Evolutionary conservation across 257 asterid species (phyloP), one percentile per base, ranked within the genome.

Genomic region (Voacanga thouarsii): DNA sequence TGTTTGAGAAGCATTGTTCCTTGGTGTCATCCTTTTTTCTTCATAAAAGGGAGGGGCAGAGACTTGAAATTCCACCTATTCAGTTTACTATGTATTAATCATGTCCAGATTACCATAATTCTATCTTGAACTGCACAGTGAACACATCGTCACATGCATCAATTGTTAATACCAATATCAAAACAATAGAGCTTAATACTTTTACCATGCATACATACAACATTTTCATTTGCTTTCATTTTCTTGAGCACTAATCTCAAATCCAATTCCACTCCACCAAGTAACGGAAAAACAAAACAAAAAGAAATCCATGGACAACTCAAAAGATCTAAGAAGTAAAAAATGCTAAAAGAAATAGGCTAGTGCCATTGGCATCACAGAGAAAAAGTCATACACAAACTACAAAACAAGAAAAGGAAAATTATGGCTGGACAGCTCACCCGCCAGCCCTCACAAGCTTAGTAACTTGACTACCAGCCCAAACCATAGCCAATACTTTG

Each of bases 401-500:
- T 28, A 39, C 41, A 66, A 6, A 66, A 66, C 6, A 19, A 39
- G 49, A 76, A 69, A 57, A 19, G 12, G 15, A 76, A 69, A 56
- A 53, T 53, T 56, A 50, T 41, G 74, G 43, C 71, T 47, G 41
- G 80, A 74, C 68, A 73, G 82, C 94, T 88, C 85, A 94, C 97
- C 99, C 97, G 80, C 92, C 99, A 79, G 99, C 99, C 85, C 97
- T 82, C n/a, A 85, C 53, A 78, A 92, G 87, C 87, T 94, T 94
- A 18, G 99, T 94, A 68, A 92, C 97, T 88, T 94, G 99, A 87
- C 99, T 94, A 73, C 99, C 97, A 69, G 99, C 99, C 99, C 97
- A 94, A 75, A 94, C 99, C 97, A 94, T 91, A 83, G 92, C 99
- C 94, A 94, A 80, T 82, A 91, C 86, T 83, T 92, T 94, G 67